phyloP scores from a whole-genome alignment of 768 basidiomycete genomes.

The Agaricus blazei region DNA sequence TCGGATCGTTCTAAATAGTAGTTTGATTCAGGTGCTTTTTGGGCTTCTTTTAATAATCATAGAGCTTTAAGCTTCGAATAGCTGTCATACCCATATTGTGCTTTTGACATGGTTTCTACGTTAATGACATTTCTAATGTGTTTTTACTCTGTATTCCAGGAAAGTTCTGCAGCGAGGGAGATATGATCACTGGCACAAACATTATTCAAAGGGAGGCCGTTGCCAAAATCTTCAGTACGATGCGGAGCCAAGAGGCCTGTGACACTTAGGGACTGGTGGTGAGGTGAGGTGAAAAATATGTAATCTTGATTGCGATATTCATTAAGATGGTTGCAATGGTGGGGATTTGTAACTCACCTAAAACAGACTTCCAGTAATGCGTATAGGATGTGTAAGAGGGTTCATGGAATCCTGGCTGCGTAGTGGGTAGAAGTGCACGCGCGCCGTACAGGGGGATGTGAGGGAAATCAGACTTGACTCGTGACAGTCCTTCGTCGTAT shows the following conservation, averaged over 20 bases:
- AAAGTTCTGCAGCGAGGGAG: constrained; percentile 66
- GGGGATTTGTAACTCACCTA: constrained; percentile 46
- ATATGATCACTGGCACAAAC: constrained; percentile 88
- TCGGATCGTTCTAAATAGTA: constrained; percentile 57
- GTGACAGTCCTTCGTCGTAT: constrained; percentile 54
- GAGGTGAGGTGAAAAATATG: constrained; percentile 68
- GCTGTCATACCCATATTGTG: not conserved
- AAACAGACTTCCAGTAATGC: constrained; percentile 75
- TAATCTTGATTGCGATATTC: constrained; percentile 55
- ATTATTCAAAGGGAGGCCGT: constrained; percentile 74
- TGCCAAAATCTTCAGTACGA: constrained; percentile 47
- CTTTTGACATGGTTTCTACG: no score
- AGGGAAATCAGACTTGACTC: constrained; percentile 2
- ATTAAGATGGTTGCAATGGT: not conserved
- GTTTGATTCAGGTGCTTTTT: not conserved
- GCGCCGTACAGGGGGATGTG: constrained; percentile 44
- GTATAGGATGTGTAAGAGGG: constrained; percentile 90
- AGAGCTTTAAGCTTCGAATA: constrained; percentile 2
- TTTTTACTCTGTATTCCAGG: constrained; percentile 18
- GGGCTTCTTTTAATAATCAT: not conserved
- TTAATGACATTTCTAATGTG: not conserved
- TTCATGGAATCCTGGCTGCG: constrained; percentile 55
- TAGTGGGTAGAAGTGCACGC: constrained; percentile 33
- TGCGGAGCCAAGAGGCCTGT: constrained; percentile 61
- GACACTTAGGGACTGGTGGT: constrained; percentile 29